phyloP scores from a whole-genome alignment of 169 alveolate genomes.

The Perkinsus marinus region DNA sequence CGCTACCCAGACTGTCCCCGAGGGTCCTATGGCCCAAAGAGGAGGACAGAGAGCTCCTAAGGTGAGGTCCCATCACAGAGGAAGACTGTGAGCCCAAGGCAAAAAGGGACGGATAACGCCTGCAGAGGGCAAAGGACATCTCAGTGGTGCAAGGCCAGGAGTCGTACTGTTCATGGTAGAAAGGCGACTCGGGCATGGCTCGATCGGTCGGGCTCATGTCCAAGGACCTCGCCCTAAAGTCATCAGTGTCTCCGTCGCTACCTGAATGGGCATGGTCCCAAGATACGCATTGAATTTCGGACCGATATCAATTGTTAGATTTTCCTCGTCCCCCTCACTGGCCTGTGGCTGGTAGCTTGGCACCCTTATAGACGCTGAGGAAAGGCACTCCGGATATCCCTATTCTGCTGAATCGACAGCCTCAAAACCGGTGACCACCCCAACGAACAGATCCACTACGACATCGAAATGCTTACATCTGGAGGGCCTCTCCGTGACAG shows the following conservation, averaged over 20 bases:
- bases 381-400: too few relatives aligned
- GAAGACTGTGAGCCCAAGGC: background rate
- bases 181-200: background rate
- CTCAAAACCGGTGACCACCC: background rate
- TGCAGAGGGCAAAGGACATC: background rate
- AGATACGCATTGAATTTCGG: background rate
- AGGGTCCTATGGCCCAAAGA: background rate
- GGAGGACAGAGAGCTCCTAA: background rate
- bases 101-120: background rate
- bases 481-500: background rate
- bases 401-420: too few relatives aligned
- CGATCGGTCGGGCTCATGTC: background rate
- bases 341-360: background rate
- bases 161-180: background rate
- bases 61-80: background rate
- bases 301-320: background rate
- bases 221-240: background rate
- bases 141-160: background rate
- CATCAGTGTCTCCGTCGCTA: background rate
- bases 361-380: background rate
- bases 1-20: background rate
- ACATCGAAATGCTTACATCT: background rate
- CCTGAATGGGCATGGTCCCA: background rate
- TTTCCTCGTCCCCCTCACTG: background rate
- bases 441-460: too few relatives aligned